A percentile compares a stretch with the other conserved stretches of the same genome.
Conservation (phyloP, 2,329 filamentous ascomycete species). For the Colletotrichum lupini region DNA sequence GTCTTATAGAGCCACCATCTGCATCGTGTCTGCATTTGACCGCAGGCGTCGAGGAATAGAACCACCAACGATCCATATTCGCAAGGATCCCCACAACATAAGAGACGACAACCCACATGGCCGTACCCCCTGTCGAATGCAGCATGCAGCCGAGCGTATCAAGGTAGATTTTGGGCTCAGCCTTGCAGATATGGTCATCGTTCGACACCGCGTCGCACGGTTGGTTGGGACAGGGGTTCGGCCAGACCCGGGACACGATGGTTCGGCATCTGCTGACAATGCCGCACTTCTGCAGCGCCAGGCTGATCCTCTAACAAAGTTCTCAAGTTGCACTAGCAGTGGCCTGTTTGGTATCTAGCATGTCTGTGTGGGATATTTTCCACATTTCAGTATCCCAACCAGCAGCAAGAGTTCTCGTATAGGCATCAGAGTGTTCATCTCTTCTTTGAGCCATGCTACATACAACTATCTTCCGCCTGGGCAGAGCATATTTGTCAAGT, state of each 20-base stretch:
- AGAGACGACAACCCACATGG: conserved; percentile 9
- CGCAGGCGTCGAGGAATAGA: background rate
- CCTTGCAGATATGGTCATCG: conserved; percentile 8
- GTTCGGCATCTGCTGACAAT: conserved; percentile 23
- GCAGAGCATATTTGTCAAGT: no score
- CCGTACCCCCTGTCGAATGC: background rate
- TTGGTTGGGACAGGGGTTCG: background rate
- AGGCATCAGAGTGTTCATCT: background rate
- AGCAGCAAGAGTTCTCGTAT: background rate
- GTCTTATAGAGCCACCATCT: background rate
- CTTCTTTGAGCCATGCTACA: background rate
- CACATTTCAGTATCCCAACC: background rate
- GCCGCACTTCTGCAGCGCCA: background rate
- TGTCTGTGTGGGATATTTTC: background rate
- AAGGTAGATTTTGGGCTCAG: background rate
- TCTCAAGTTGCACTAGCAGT: background rate
- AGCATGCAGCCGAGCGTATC: background rate
- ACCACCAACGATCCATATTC: background rate
- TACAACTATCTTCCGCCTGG: no score
- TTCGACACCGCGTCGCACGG: background rate
- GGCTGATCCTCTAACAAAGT: background rate
- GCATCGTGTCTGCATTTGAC: background rate
- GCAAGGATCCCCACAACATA: background rate
- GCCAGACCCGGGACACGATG: conserved; percentile 10
- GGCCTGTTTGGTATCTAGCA: background rate